A percentile compares a stretch with the other conserved stretches of the same genome.
Conservation (phyloP, 176 grass and related monocot species). For the Dactylis glomerata region DNA sequence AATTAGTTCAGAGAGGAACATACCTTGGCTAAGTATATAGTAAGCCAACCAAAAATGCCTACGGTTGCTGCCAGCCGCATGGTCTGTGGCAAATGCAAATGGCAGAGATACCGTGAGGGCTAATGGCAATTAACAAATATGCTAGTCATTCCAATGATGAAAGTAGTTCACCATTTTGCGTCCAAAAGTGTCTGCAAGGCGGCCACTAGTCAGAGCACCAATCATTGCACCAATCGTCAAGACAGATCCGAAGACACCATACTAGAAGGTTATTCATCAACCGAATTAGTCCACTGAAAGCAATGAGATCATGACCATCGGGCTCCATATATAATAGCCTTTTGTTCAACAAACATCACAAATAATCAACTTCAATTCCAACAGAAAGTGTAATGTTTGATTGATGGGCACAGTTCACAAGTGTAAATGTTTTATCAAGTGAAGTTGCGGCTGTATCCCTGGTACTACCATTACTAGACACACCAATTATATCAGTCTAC, state of each 20-base stretch:
- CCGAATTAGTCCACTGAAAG: not conserved
- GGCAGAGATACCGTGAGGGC: not conserved
- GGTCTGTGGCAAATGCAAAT: conserved; percentile 44
- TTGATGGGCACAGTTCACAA: not conserved
- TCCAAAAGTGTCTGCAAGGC: conserved; percentile 52
- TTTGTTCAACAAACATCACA: not conserved
- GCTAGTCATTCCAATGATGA: not conserved
- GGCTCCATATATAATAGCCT: not conserved
- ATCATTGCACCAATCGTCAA: conserved; percentile 85
- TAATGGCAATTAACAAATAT: not conserved
- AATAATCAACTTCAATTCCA: not conserved
- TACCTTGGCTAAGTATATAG: conserved; percentile 62
- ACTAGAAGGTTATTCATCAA: conserved; percentile 44
- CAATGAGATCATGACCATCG: not conserved
- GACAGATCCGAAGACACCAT: conserved; percentile 63
- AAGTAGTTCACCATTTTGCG: conserved; percentile 57
- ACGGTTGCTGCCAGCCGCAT: conserved; percentile 54
- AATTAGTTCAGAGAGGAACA: not conserved
- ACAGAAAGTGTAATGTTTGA: not conserved
- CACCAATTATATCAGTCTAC: not conserved
- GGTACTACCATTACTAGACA: not conserved
- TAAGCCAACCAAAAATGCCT: conserved; percentile 64
- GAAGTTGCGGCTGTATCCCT: not conserved
- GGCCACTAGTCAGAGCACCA: conserved; percentile 61
- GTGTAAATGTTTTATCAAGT: not conserved